Conservation (phyloP, 495 filamentous ascomycete species). For the Gamarada debralockiae region DNA sequence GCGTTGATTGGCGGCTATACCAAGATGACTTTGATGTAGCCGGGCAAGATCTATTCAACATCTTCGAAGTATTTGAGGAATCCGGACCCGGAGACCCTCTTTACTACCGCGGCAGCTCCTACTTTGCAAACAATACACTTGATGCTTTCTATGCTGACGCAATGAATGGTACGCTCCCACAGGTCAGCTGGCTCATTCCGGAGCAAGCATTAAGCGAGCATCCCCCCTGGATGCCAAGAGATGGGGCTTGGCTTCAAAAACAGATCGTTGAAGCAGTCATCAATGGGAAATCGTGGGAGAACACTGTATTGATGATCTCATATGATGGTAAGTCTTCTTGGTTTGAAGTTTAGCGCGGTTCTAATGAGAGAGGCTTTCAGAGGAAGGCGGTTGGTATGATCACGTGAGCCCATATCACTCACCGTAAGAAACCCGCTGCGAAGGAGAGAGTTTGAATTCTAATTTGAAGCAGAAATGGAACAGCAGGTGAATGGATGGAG, state of each 20-base stretch:
- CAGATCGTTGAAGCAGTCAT: conserved; percentile 28
- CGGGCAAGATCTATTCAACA: conserved; percentile 26
- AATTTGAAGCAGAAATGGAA: too few relatives aligned
- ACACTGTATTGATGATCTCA: conserved; percentile 28
- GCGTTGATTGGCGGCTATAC: conserved; percentile 29
- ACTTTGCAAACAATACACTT: conserved; percentile 18
- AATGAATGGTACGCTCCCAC: conserved; percentile 25
- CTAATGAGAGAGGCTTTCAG: neutral
- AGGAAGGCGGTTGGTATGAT: conserved; percentile 31
- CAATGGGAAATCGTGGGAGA: conserved; percentile 24
- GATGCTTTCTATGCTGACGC: conserved; percentile 28
- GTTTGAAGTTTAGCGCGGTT: neutral
- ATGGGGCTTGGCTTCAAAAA: conserved; percentile 32
- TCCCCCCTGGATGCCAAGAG: conserved; percentile 25
- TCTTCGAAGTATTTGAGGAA: conserved; percentile 29
- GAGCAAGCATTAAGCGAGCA: conserved; percentile 29
- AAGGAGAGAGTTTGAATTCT: too few relatives aligned
- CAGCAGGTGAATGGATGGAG: conserved; percentile 30
- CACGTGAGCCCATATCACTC: conserved; percentile 28
- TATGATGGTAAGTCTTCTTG: conserved; percentile 26
- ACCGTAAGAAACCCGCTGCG: too few relatives aligned
- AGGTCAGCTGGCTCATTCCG: conserved; percentile 27
- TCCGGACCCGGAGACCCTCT: conserved; percentile 17
- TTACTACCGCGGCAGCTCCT: conserved; percentile 24
- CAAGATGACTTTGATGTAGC: conserved; percentile 27